Evolutionary conservation across 345 rosid genomes (phyloP).

Genomic region (Erodium maritimum): DNA sequence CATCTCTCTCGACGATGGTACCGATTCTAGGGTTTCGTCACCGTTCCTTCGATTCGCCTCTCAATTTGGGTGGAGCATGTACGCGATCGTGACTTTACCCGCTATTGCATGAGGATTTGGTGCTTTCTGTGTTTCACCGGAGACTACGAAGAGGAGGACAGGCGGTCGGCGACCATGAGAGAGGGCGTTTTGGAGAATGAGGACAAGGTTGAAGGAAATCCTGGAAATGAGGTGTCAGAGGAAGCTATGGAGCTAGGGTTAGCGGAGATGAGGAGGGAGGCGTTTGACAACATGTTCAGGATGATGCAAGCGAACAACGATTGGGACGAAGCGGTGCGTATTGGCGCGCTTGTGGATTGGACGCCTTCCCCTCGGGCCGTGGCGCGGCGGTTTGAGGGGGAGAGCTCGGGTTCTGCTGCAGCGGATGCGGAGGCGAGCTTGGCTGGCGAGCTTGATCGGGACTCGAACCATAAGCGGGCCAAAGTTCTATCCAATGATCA

Average conservation of each 20-base stretch:
- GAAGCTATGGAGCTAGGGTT: constrained; percentile 4
- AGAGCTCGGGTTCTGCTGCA: constrained; percentile 30
- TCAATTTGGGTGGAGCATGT: too few species aligned
- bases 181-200: background rate
- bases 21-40: background rate
- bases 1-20: background rate
- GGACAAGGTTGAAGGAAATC: constrained; percentile 9
- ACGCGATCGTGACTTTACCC: constrained; percentile 38
- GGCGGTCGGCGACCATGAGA: constrained; percentile 3
- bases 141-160: constrained; percentile 28
- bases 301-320: constrained; percentile 12
- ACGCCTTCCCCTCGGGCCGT: constrained; percentile 11
- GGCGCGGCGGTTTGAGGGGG: constrained; percentile 32
- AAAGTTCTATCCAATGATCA: constrained; percentile 36
- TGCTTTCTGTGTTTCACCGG: constrained; percentile 58
- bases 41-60: constrained; percentile 11
- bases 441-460: constrained; percentile 31
- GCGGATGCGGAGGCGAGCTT: constrained; percentile 10
- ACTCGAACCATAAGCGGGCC: constrained; percentile 70
- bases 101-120: constrained; percentile 84
- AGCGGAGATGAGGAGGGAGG: constrained; percentile 12
- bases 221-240: constrained; percentile 1
- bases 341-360: background rate
- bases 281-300: constrained; percentile 27
- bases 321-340: constrained; percentile 13